These are phyloP conservation scores for Carex kokanica DNA, from an alignment of 176 grass and related monocot species.

Conservation along the genomic window DNA sequence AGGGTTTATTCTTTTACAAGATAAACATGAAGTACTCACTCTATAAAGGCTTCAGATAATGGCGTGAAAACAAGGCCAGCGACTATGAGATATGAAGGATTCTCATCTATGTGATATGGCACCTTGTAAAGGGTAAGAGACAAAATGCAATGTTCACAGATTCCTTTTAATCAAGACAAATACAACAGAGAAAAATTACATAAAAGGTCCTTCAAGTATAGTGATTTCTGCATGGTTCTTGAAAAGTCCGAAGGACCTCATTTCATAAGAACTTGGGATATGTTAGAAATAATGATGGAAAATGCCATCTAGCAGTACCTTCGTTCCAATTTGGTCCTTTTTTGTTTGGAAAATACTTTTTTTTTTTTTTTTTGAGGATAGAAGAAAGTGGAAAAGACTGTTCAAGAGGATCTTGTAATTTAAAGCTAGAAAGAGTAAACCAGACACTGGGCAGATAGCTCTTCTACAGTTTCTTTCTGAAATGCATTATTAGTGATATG, in stretches of 20 bases:
- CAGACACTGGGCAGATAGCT: not conserved
- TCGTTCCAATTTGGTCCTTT: not conserved
- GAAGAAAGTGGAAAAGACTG: not conserved
- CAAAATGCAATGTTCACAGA: not conserved
- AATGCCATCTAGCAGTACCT: not conserved
- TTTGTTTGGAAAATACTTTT: not conserved
- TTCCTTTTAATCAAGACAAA: not conserved
- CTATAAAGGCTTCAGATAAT: slow-evolving; percentile 89
- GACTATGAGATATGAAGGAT: slow-evolving; percentile 93
- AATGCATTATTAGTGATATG: not conserved
- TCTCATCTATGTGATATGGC: slow-evolving; percentile 68
- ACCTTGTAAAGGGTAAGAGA: slow-evolving; percentile 50
- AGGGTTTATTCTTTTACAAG: not conserved
- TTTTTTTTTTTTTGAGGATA: no score
- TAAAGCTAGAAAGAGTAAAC: not conserved
- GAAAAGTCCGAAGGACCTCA: slow-evolving; percentile 27
- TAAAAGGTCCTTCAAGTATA: slow-evolving; percentile 1
- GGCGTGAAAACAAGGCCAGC: slow-evolving; percentile 96
- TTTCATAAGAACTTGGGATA: slow-evolving; percentile 12
- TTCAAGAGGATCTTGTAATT: not conserved
- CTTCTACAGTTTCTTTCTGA: not conserved
- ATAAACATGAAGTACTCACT: slow-evolving; percentile 51
- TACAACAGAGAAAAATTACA: slow-evolving; percentile 1
- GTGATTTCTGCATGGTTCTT: slow-evolving; percentile 11
- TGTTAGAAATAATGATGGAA: slow-evolving; percentile 15